Base-by-base conservation (phyloP, 2,329 filamentous ascomycete species). In the Trematosphaeria pertusa region DNA sequence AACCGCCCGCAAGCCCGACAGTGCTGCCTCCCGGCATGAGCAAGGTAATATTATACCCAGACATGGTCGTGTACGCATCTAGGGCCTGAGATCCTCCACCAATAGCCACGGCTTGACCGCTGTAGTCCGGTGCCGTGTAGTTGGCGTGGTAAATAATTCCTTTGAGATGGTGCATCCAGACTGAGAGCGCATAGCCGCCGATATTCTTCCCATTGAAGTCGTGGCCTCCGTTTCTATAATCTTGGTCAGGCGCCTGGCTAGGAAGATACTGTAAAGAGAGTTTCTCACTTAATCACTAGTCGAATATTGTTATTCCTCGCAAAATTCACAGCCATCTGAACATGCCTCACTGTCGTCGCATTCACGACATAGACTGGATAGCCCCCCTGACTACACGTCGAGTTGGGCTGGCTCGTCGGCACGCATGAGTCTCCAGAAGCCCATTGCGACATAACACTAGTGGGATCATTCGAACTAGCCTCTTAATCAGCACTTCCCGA, bases 1-100 rank as follows among this genome's bases (percentile, higher is more conserved):
- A 64, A 37, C 64, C 73, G 3, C 71, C 61, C 8, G 54, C 73
- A 59, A 80, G 68, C 10, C 81, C 81, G 11, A 84, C 79, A 2
- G 74, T 78, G 34, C 43, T 28, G 58, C 81, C 81, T n/a, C 81
- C 78, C 2, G 82, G 81, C 10, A 76, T 77, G 2, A 83, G 72
- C 0, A 82, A 72, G 0, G 70, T 76, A 32, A 79, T 70, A 1
- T 76, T 77, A 15, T 73, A 52, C 4, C 65, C 53, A 7, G 75
- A 55, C 8, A 77, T 79, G 10, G 73, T 71, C 14, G 68, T 64
- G 46, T 79, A 80, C 0, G 79, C 57, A 48, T 84, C 80, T 12
- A 57, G 65, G 2, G 75, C 75, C 42, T 79, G 71, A 6, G 82
- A 74, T 26, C 81, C 81, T 3, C 80, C 74, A 1, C 76, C 79